Evolutionary conservation across 2,329 filamentous ascomycete species (phyloP).

Genomic region (Whalleya microplaca): DNA sequence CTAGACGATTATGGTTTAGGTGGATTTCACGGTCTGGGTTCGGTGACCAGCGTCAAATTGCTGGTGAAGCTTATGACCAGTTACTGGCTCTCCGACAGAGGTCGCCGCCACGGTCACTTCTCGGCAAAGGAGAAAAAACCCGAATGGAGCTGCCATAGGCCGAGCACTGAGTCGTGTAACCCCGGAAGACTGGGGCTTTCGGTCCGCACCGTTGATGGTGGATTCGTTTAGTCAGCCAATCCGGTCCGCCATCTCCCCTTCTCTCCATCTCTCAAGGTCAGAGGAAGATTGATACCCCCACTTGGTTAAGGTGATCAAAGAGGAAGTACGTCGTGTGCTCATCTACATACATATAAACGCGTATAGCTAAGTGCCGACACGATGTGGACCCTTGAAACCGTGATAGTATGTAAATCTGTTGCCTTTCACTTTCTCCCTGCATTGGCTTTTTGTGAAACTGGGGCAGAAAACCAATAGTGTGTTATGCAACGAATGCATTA

Average conservation of each 20-base stretch:
- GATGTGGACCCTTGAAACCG: conserved; percentile 18
- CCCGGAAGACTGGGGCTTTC: background rate
- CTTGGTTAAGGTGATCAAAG: conserved; percentile 2
- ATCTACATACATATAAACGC: too few species aligned
- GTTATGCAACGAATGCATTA: background rate
- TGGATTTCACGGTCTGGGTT: background rate
- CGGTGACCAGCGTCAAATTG: too few species aligned
- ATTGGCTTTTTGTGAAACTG: background rate
- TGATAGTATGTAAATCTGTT: background rate
- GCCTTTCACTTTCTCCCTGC: conserved; percentile 5
- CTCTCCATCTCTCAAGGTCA: too few species aligned
- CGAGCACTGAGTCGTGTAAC: background rate
- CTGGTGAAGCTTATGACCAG: too few species aligned
- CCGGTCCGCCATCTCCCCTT: background rate
- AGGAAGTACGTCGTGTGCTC: conserved; percentile 9
- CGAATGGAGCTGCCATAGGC: background rate
- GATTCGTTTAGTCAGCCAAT: background rate
- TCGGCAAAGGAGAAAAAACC: background rate
- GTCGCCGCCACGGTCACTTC: too few species aligned
- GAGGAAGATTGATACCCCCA: too few species aligned
- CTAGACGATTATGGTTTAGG: background rate
- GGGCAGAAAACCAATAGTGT: background rate
- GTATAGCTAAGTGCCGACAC: conserved; percentile 11
- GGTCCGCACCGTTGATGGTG: background rate
- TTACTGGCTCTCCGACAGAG: too few species aligned